These are phyloP conservation scores for Eutrema japonicum DNA, from an alignment of 345 rosid genomes.

Conservation along the genomic window DNA sequence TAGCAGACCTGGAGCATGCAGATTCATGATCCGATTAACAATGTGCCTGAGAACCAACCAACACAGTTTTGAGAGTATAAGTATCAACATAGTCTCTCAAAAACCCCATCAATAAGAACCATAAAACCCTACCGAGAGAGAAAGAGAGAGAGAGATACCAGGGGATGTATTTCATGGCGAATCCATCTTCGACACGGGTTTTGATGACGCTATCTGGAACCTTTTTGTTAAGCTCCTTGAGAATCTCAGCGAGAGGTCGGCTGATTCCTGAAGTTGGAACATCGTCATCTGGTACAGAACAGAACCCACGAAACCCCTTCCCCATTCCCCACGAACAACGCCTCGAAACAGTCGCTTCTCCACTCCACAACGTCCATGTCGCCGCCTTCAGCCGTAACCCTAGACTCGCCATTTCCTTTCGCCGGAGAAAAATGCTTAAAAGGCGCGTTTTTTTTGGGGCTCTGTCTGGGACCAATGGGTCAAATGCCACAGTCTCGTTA, in stretches of 20 bases:
- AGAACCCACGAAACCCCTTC: slow-evolving; percentile 33
- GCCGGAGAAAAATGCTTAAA: slow-evolving; percentile 26
- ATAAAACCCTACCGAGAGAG: neutral
- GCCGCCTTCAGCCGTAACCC: slow-evolving; percentile 33
- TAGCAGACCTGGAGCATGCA: slow-evolving; percentile 71
- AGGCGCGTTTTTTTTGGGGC: neutral
- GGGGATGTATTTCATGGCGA: slow-evolving; percentile 69
- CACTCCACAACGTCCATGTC: slow-evolving; percentile 29
- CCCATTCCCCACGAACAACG: slow-evolving; percentile 17
- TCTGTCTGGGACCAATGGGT: neutral
- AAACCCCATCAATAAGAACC: neutral
- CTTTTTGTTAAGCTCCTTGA: slow-evolving; percentile 76
- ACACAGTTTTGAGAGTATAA: slow-evolving; percentile 18
- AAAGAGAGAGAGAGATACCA: slow-evolving; percentile 50
- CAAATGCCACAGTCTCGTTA: too few species aligned
- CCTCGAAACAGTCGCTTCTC: slow-evolving; percentile 19
- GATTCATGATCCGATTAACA: slow-evolving; percentile 78
- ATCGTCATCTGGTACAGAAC: slow-evolving; percentile 41
- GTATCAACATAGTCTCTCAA: slow-evolving; percentile 18
- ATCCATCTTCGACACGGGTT: slow-evolving; percentile 65
- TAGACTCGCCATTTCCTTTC: slow-evolving; percentile 37
- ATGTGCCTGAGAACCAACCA: slow-evolving; percentile 63
- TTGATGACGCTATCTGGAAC: slow-evolving; percentile 68
- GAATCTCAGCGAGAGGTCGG: slow-evolving; percentile 70
- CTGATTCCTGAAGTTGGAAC: slow-evolving; percentile 72